These are phyloP conservation scores for Nicotiana rustica DNA, from an alignment of 305 asterid species.

Conservation along the genomic window DNA sequence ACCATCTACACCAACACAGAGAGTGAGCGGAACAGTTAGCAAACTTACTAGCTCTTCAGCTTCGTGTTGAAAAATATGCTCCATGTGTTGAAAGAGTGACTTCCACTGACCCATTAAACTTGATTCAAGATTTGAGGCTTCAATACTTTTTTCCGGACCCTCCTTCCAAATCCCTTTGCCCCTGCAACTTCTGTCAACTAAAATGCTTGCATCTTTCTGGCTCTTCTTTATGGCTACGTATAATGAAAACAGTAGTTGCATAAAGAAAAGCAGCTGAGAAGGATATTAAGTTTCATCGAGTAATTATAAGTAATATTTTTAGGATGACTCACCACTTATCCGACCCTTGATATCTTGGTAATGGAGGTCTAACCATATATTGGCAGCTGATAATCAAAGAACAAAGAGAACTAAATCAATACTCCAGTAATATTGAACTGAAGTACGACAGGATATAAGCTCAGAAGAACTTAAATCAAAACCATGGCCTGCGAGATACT, in stretches of 20 bases:
- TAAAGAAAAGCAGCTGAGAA: slow-evolving; percentile 21
- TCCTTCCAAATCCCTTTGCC: slow-evolving; percentile 49
- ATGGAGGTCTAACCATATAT: slow-evolving; percentile 85
- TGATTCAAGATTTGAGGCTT: slow-evolving; percentile 57
- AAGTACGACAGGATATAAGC: background rate
- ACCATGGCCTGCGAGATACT: background rate
- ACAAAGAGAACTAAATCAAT: slow-evolving; percentile 31
- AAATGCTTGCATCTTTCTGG: slow-evolving; percentile 74
- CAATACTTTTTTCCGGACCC: slow-evolving; percentile 46
- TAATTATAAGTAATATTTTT: background rate
- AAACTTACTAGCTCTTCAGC: slow-evolving; percentile 73
- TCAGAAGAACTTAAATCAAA: slow-evolving; percentile 6
- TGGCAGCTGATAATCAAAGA: slow-evolving; percentile 64
- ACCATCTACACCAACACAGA: background rate
- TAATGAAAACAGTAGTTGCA: slow-evolving; percentile 15
- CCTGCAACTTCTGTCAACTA: slow-evolving; percentile 68
- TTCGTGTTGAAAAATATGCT: slow-evolving; percentile 65
- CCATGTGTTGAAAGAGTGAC: slow-evolving; percentile 77
- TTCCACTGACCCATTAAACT: slow-evolving; percentile 77
- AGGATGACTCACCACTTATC: slow-evolving; percentile 59
- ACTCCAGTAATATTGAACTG: slow-evolving; percentile 32
- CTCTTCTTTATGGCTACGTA: slow-evolving; percentile 65
- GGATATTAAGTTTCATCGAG: slow-evolving; percentile 3
- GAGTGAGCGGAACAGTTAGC: slow-evolving; percentile 8
- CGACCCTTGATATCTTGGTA: slow-evolving; percentile 84